These are phyloP conservation scores for Talaromyces verruculosus DNA, from an alignment of 2,329 filamentous ascomycete species.

Conservation along the genomic window DNA sequence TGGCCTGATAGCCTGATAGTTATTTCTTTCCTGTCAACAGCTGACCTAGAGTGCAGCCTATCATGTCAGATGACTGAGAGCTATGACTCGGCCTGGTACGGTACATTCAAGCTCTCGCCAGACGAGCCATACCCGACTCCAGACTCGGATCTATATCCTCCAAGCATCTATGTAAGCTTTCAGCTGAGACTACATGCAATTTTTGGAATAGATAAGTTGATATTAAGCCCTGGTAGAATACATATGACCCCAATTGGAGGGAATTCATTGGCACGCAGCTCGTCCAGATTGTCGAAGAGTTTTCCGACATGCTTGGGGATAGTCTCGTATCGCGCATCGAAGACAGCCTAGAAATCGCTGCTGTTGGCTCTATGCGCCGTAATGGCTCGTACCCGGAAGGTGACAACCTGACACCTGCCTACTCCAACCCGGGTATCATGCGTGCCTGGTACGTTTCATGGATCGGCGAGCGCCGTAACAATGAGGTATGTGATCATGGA, in stretches of 20 bases:
- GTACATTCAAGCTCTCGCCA: conserved; percentile 10
- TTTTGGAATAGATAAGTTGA: not conserved
- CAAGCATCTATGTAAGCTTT: conserved; percentile 1
- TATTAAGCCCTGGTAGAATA: not conserved
- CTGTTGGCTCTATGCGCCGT: conserved; percentile 43
- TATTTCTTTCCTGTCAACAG: not conserved
- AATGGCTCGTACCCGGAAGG: conserved; percentile 41
- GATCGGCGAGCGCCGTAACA: conserved; percentile 43
- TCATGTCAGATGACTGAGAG: conserved; percentile 7
- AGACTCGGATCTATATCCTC: conserved; percentile 2
- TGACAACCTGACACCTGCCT: conserved; percentile 44
- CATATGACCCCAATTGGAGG: conserved; percentile 13
- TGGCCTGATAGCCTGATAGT: not conserved
- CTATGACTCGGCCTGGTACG: conserved; percentile 2
- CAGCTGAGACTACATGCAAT: not conserved
- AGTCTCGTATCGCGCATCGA: conserved; percentile 39
- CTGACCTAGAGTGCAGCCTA: not conserved
- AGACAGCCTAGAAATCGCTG: conserved; percentile 38
- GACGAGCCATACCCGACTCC: conserved; percentile 15
- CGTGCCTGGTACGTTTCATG: conserved; percentile 43
- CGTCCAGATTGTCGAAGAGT: conserved; percentile 14
- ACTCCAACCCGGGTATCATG: conserved; percentile 48
- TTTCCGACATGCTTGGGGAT: conserved; percentile 14
- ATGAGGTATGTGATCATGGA: conserved; percentile 25
- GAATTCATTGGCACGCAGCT: conserved; percentile 12